Evolutionary conservation across 1,284 basidiomycete species (phyloP).

Genomic region (Jaminaea rosea): DNA sequence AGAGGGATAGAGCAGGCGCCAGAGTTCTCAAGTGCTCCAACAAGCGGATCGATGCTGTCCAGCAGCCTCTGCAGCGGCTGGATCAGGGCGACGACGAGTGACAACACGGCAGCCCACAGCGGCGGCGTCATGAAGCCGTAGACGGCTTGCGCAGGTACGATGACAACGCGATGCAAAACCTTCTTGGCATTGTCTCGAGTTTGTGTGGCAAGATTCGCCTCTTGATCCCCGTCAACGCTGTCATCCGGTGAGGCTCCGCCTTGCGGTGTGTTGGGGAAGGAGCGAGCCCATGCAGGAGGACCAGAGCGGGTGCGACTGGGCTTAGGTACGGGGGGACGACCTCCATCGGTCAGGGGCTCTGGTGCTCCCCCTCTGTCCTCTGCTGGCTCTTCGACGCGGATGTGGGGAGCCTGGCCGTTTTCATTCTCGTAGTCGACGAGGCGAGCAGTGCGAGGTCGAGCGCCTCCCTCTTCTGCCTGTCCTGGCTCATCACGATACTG

Average conservation of each 20-base stretch:
- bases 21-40: conserved; percentile 49
- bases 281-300: conserved; percentile 22
- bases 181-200: not conserved
- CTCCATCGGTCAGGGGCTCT: not conserved
- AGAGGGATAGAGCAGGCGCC: conserved; percentile 59
- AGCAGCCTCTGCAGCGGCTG: conserved; percentile 55
- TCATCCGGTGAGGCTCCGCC: conserved; percentile 3
- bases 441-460: not conserved
- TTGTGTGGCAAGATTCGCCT: conserved; percentile 3
- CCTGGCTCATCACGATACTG: not conserved
- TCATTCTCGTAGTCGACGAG: conserved; percentile 8
- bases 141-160: conserved; percentile 49
- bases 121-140: conserved; percentile 72
- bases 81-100: conserved; percentile 70
- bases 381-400: not conserved
- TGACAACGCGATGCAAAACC: conserved; percentile 5
- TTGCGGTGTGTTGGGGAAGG: conserved; percentile 32
- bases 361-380: not conserved
- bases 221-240: conserved; percentile 4
- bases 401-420: not conserved
- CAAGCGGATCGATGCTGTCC: conserved; percentile 45
- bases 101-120: conserved; percentile 57
- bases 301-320: conserved; percentile 11
- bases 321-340: not conserved
- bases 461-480: not conserved